phyloP scores from a whole-genome alignment of 2,329 filamentous ascomycete species.

The Xylariaceae sp. region DNA sequence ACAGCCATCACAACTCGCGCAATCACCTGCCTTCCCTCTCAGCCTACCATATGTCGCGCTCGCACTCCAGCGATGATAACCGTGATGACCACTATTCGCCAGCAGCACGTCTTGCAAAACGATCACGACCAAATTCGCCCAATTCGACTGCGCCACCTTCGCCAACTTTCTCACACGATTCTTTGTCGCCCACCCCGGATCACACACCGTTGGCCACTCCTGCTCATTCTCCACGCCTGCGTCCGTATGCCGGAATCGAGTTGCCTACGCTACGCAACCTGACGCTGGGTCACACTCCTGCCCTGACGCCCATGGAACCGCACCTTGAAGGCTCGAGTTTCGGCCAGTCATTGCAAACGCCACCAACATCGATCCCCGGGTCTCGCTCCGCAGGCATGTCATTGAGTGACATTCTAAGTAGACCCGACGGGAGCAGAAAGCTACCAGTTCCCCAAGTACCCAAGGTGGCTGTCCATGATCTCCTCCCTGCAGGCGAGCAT shows the following conservation, averaged over 20 bases:
- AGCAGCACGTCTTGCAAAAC: slow-evolving; percentile 70
- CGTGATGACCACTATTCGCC: slow-evolving; percentile 72
- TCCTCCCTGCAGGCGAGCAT: slow-evolving; percentile 63
- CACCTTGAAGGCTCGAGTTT: slow-evolving; percentile 44
- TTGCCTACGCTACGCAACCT: slow-evolving; percentile 77
- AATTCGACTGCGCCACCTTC: slow-evolving; percentile 95
- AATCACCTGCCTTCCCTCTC: slow-evolving; percentile 71
- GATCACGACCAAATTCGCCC: slow-evolving; percentile 87
- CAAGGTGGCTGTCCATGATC: slow-evolving; percentile 81
- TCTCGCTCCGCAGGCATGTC: slow-evolving; percentile 64
- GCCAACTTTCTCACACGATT: slow-evolving; percentile 94
- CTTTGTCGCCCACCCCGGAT: slow-evolving; percentile 89
- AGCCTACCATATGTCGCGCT: slow-evolving; percentile 91
- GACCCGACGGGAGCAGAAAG: slow-evolving; percentile 81
- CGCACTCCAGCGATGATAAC: slow-evolving; percentile 76
- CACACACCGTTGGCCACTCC: slow-evolving; percentile 98
- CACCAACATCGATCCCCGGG: slow-evolving; percentile 34
- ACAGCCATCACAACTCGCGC: slow-evolving; percentile 46
- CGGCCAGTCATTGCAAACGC: slow-evolving; percentile 36
- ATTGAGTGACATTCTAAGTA: slow-evolving; percentile 88
- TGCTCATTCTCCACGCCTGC: slow-evolving; percentile 86
- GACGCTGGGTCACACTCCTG: slow-evolving; percentile 52
- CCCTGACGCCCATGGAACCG: slow-evolving; percentile 57
- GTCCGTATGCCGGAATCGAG: slow-evolving; percentile 75
- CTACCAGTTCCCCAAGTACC: slow-evolving; percentile 87